A percentile compares a stretch with the other conserved stretches of the same genome.
Conservation (phyloP, 495 filamentous ascomycete genomes). For the Talaromyces thailandensis region DNA sequence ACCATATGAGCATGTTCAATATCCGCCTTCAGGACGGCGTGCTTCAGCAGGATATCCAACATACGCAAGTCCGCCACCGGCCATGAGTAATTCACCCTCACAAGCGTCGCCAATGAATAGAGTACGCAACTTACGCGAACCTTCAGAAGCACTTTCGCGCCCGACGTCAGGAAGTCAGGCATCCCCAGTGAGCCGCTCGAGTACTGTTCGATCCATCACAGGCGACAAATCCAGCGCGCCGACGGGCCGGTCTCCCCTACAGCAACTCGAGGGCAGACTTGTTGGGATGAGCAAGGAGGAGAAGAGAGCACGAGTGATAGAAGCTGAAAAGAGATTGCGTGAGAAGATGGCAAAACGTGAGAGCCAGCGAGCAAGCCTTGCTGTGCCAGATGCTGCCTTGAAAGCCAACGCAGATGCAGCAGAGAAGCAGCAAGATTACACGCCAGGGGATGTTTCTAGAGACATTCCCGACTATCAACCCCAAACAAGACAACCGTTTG, state of each 20-base stretch:
- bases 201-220: conserved; percentile 27
- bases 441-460: background rate
- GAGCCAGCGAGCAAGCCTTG: conserved; percentile 15
- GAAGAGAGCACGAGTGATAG: conserved; percentile 70
- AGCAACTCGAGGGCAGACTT: conserved; percentile 81
- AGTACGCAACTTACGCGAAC: conserved; percentile 3
- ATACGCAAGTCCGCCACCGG: background rate
- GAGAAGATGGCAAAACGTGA: conserved; percentile 36
- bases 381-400: conserved; percentile 2
- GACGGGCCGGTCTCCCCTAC: conserved; percentile 75
- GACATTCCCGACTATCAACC: background rate
- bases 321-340: conserved; percentile 56
- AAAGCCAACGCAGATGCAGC: background rate
- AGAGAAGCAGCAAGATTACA: background rate
- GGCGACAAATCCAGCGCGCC: conserved; percentile 44
- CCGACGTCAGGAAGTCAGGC: conserved; percentile 9
- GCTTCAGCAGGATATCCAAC: background rate
- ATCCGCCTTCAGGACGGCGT: background rate
- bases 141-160: conserved; percentile 3
- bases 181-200: conserved; percentile 22
- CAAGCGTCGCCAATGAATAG: background rate
- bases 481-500: background rate
- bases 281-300: conserved; percentile 88
- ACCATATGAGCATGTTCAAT: background rate
- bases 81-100: background rate